phyloP scores from a whole-genome alignment of 2,329 filamentous ascomycete genomes.

The Ophiosphaerella herpotricha region DNA sequence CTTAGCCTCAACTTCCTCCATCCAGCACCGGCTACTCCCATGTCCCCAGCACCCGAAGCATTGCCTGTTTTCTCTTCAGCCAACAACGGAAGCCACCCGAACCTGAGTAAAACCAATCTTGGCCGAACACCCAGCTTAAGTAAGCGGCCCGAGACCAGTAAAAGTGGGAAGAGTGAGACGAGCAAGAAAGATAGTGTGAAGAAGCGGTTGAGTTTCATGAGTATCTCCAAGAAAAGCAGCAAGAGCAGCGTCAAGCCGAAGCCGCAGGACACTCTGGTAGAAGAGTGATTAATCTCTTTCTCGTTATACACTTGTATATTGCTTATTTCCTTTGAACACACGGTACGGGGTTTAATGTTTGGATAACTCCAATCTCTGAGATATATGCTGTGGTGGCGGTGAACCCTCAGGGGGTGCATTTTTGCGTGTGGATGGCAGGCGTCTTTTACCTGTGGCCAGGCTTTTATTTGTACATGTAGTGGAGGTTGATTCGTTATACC shows the following conservation, averaged over 20 bases:
- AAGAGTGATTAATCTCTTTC: constrained; percentile 31
- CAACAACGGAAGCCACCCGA: constrained; percentile 3
- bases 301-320: neutral
- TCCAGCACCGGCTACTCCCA: constrained; percentile 21
- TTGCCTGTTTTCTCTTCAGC: constrained; percentile 26
- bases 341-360: constrained; percentile 5
- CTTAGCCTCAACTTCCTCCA: constrained; percentile 37
- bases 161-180: constrained; percentile 51
- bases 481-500: constrained; percentile 4
- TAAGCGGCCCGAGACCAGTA: constrained; percentile 35
- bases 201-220: constrained; percentile 78
- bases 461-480: neutral
- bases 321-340: neutral
- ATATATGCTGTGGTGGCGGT: neutral
- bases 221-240: constrained; percentile 71
- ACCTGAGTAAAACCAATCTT: constrained; percentile 10
- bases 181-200: constrained; percentile 62
- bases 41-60: constrained; percentile 35
- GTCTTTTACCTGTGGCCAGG: neutral
- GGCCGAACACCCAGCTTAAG: constrained; percentile 21
- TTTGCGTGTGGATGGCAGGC: neutral
- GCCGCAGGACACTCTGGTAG: constrained; percentile 35
- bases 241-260: constrained; percentile 54
- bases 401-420: no score
- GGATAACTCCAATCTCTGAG: neutral